A percentile compares a stretch with the other conserved stretches of the same genome.
Evolutionary conservation across 495 filamentous ascomycete genomes (phyloP).

Genomic region (Neurospora sp.): DNA sequence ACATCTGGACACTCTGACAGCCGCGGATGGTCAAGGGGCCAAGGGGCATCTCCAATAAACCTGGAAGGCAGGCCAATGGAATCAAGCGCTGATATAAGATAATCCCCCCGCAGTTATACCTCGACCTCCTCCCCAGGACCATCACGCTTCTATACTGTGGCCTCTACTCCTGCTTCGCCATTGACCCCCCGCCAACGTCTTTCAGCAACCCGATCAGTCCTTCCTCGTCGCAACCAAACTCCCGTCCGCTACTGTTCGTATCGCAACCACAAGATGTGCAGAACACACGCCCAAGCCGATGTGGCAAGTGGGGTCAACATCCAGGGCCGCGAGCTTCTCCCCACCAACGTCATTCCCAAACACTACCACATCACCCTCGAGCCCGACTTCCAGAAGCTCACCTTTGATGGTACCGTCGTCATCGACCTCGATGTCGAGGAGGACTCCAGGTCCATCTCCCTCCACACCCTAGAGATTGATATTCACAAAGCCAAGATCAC

Average conservation of each 20-base stretch:
- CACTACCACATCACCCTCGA: conserved; percentile 69
- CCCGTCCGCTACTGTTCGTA: conserved; percentile 40
- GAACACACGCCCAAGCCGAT: conserved; percentile 33
- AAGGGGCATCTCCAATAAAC: not conserved
- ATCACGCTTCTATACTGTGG: conserved; percentile 10
- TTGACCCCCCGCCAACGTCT: conserved; percentile 1
- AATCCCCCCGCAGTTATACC: conserved; percentile 16
- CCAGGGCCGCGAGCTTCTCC: conserved; percentile 48
- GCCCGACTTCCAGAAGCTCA: conserved; percentile 60
- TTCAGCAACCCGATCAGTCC: conserved; percentile 6
- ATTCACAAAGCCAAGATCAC: conserved; percentile 65
- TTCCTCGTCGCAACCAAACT: conserved; percentile 13
- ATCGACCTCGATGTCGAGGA: conserved; percentile 77
- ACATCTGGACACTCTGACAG: not conserved
- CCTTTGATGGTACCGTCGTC: conserved; percentile 56
- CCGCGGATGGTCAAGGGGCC: not conserved
- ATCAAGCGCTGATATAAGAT: not conserved
- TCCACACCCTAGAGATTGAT: conserved; percentile 80
- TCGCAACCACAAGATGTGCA: conserved; percentile 48
- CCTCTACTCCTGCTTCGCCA: conserved; percentile 5
- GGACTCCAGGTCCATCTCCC: conserved; percentile 73
- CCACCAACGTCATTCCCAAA: conserved; percentile 51
- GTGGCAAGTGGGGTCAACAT: conserved; percentile 35
- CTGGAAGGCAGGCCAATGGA: not conserved
- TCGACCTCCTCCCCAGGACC: conserved; percentile 3